Percentiles rank a stretch among this genome's conserved stretches.
Conservation (phyloP, 305 asterid species). For the Solanum hybrid region DNA sequence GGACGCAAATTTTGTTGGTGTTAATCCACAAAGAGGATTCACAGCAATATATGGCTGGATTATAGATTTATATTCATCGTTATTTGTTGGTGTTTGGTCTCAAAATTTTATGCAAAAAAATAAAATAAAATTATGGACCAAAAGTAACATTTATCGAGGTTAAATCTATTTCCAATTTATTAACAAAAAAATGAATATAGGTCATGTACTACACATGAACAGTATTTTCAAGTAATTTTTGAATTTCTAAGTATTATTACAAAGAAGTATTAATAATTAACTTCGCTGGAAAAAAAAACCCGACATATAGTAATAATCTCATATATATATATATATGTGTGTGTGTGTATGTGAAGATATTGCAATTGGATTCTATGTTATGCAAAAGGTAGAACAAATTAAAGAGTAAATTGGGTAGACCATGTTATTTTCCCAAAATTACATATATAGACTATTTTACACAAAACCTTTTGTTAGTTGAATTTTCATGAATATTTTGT, state of each 20-base stretch:
- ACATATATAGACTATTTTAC: neutral
- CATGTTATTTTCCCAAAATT: neutral
- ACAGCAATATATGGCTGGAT: neutral
- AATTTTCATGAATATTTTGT: neutral
- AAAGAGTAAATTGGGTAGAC: neutral
- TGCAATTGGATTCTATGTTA: neutral
- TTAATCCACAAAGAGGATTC: neutral
- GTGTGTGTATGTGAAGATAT: no score
- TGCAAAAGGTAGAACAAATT: neutral
- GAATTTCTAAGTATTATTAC: neutral
- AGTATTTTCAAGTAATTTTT: neutral
- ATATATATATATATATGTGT: no score
- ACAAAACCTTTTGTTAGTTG: neutral
- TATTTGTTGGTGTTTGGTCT: neutral
- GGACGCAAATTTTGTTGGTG: no score
- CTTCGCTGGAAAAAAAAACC: neutral
- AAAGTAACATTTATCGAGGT: neutral
- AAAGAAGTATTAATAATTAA: neutral
- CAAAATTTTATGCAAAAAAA: slow-evolving; percentile 12
- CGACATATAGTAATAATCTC: no score
- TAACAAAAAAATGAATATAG: neutral
- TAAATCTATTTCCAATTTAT: slow-evolving; percentile 3
- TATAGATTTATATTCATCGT: neutral
- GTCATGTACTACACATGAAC: neutral
- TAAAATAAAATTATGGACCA: neutral